Percentiles rank a stretch among this genome's conserved stretches.
These are phyloP conservation scores for Fallopia convolvulus DNA, from an alignment of 148 eudicot genomes.

Conservation along the genomic window DNA sequence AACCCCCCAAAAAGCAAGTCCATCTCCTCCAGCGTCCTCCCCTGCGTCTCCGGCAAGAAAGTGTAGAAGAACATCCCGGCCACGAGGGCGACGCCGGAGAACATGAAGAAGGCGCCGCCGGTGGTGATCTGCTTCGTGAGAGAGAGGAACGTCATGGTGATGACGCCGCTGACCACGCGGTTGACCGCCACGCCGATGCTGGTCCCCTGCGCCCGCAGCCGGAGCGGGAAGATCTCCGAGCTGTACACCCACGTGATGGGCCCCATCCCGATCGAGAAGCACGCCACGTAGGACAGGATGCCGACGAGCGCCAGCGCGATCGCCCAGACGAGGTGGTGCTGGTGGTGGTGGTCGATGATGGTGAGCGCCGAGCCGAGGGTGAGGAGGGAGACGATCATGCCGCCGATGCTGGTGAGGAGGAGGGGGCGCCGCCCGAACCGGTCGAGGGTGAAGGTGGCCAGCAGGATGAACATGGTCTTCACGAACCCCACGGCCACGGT, in stretches of 20 bases:
- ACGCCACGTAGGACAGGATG: conserved; percentile 24
- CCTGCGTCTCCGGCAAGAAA: conserved; percentile 21
- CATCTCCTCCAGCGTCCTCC: conserved; percentile 22
- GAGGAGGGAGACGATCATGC: conserved; percentile 22
- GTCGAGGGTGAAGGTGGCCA: conserved; percentile 57
- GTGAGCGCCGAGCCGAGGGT: conserved; percentile 18
- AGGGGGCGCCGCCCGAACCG: conserved; percentile 54
- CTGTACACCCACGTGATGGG: conserved; percentile 48
- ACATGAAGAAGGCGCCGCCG: conserved; percentile 15
- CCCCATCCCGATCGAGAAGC: conserved; percentile 44
- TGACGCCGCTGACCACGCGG: conserved; percentile 20
- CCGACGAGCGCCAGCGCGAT: conserved; percentile 19
- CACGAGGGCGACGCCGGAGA: conserved; percentile 23
- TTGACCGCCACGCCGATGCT: conserved; percentile 24
- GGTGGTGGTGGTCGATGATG: conserved; percentile 19
- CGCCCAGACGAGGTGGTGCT: conserved; percentile 24
- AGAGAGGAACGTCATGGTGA: conserved; percentile 23
- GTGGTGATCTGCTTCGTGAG: conserved; percentile 10
- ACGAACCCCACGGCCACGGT: conserved; percentile 65
- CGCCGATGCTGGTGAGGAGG: conserved; percentile 40
- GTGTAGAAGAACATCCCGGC: conserved; percentile 12
- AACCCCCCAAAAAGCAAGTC: conserved; percentile 13
- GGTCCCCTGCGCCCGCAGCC: conserved; percentile 31
- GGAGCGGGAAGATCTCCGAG: conserved; percentile 42
- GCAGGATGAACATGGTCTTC: conserved; percentile 50